These are phyloP conservation scores for Mycena pura DNA, from an alignment of 768 basidiomycete genomes.

Conservation along the genomic window DNA sequence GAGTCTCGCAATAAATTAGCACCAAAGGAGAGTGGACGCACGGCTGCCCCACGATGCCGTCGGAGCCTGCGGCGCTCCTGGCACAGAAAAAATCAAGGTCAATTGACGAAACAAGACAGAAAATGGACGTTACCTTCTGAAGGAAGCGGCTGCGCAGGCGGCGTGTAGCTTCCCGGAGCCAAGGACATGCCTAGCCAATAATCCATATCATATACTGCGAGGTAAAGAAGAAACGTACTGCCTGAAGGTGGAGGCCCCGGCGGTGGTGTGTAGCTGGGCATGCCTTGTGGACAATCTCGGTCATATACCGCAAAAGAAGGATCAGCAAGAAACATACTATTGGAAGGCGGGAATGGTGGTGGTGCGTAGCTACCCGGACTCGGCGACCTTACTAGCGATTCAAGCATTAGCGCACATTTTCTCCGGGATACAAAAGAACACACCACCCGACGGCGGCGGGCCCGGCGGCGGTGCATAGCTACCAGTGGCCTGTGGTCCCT, in stretches of 20 bases:
- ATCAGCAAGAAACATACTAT: too few species aligned
- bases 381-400: background rate
- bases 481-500: background rate
- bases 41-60: conserved; percentile 23
- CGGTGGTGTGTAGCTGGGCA: conserved; percentile 14
- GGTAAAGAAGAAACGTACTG: background rate
- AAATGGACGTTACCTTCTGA: too few species aligned
- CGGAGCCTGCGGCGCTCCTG: background rate
- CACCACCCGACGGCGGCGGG: background rate
- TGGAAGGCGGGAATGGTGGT: conserved; percentile 1
- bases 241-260: conserved; percentile 9
- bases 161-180: background rate
- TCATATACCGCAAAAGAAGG: background rate
- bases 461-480: background rate
- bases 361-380: background rate
- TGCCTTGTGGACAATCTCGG: background rate
- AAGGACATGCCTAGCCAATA: too few species aligned
- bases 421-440: background rate
- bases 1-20: background rate
- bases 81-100: background rate
- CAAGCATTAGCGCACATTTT: background rate
- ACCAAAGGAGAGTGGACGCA: background rate
- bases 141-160: background rate
- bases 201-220: too few species aligned
- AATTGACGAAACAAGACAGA: too few species aligned